Evolutionary conservation across 192 early-diverging fungal species (phyloP), one percentile per base, ranked within the genome.

Genomic region (Mortierella antarctica): DNA sequence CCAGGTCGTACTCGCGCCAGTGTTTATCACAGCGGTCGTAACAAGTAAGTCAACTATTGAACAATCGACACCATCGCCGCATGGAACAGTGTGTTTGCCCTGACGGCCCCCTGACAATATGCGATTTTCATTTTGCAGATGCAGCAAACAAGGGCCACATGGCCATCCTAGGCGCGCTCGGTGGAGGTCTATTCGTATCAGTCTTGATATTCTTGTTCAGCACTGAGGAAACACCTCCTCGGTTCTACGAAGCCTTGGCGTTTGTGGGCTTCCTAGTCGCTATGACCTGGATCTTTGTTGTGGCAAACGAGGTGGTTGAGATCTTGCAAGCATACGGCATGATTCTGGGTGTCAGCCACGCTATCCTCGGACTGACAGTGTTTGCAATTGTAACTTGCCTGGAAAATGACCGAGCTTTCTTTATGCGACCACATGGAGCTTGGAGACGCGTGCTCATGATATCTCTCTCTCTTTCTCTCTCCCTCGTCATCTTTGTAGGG

Each of bases 221-320:
- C 45, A 65, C 63, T 21, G 65, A 80, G 9, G 40, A 67, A 39
- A 42, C 76, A 6, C 86, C 75, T 11, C 87, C 87, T 17, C 52
- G 67, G 18, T 71, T 83, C 12, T 84, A 84, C 66, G 85, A 82
- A 62, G 83, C 82, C 21, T 62, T 90, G 57, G 82, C 88, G 40
- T 88, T 89, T 74, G 73, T 92, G 41, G 96, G 96, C 17, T 96
- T 97, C 79, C 82, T 87, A 45, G 83, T 93, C 20, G 91, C 92
- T 1, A 90, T 97, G 31, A 74, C 90, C 2, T 97, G 96, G 96
- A 92, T 97, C 13, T 95, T 90, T 84, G 65, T 96, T 7, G 86
- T 96, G 44, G 95, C 97, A 6, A 94, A 93, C 71, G 97, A 99
- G 72, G 90, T 97, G 42, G 95, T 99, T 3, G 91, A 91, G 7